Base-by-base conservation (phyloP, 768 basidiomycete species). In the Lentinula aciculospora region DNA sequence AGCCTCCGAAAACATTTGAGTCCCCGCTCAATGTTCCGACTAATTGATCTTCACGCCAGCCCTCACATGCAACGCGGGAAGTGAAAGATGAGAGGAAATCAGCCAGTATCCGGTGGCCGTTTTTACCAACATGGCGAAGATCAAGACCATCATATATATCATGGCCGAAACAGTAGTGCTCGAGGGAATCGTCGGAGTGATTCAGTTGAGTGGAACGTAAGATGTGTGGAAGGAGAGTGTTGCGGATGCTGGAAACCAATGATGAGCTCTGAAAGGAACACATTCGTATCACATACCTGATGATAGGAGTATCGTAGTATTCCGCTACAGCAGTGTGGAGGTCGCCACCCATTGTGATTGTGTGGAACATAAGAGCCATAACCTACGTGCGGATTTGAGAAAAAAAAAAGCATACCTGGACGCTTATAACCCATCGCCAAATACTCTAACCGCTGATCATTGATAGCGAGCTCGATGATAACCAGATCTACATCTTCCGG, bases 401-500 rank as follows among this genome's bases (percentile, higher is more conserved):
- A n/a, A 23, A 39, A 3, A 39, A 39, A 5, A 12, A 39, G 4
- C 4, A 32, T 15, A 51, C 49, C 32, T 51, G 49, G 9, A 51
- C 31, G 31, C 23, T 51, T 36, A 28, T 53, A 53, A n/a, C 32
- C 32, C 36, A 23, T 19, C 0, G 51, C 51, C 13, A 53, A 27
- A 40, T 25, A 36, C 36, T 53, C 51, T 10, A 53, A 40, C 1
- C 51, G 51, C 25, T 34, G 34, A 39, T 53, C 51, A 25, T 53
- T 53, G 9, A 53, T 53, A n/a, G 51, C 51, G 8, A 53, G 32
- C 36, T 53, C 51, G 23, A 53, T 53, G 3, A 53, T 37, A 2
- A 53, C 51, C 36, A 53, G 23, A 27, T 53, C 51, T 3, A 53
- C 51, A 23, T 53, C 51, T 39, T 53, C 51, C 15, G 51, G 25